Percentiles rank a stretch among this genome's conserved stretches.
These are phyloP conservation scores for Cystofilobasidium ferigula DNA, from an alignment of 768 basidiomycete genomes.

Conservation along the genomic window DNA sequence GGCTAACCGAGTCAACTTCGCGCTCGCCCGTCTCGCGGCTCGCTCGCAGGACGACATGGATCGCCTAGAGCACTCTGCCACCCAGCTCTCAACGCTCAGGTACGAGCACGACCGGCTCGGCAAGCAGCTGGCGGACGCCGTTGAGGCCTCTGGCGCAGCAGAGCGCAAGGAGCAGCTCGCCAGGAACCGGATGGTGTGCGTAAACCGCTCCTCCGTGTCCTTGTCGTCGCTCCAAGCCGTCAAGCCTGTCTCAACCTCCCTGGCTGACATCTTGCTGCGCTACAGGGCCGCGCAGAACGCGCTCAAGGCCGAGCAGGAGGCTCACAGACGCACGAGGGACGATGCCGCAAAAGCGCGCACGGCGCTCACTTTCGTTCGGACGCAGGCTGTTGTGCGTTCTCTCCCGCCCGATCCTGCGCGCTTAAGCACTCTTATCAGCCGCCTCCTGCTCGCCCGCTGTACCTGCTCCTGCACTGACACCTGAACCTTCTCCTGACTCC, in stretches of 20 bases:
- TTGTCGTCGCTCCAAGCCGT: not conserved
- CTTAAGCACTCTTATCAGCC: no score
- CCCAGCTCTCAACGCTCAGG: slow-evolving; percentile 61
- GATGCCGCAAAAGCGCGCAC: slow-evolving; percentile 27
- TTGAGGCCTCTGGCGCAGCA: slow-evolving; percentile 56
- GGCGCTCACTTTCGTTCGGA: slow-evolving; percentile 28
- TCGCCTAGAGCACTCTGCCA: slow-evolving; percentile 61
- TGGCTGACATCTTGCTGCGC: not conserved
- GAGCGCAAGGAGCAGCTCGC: slow-evolving; percentile 66
- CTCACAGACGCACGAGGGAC: slow-evolving; percentile 27
- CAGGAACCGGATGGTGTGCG: slow-evolving; percentile 62
- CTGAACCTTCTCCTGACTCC: slow-evolving; percentile 31
- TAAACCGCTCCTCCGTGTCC: slow-evolving; percentile 27
- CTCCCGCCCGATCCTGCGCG: not conserved
- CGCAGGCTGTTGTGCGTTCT: slow-evolving; percentile 28
- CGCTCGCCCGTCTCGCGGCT: no score
- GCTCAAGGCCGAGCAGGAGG: slow-evolving; percentile 27
- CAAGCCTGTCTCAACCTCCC: not conserved
- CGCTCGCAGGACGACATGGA: slow-evolving; percentile 57
- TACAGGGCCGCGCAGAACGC: slow-evolving; percentile 15
- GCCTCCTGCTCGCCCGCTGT: no score
- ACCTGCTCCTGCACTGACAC: no score
- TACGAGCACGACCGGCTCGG: slow-evolving; percentile 70
- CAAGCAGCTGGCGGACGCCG: slow-evolving; percentile 52
- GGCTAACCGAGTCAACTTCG: not conserved